Percentiles rank a stretch among this genome's conserved stretches.
Conservation (phyloP, 2,329 filamentous ascomycete genomes). For the Phaeoacremonium minimum region DNA sequence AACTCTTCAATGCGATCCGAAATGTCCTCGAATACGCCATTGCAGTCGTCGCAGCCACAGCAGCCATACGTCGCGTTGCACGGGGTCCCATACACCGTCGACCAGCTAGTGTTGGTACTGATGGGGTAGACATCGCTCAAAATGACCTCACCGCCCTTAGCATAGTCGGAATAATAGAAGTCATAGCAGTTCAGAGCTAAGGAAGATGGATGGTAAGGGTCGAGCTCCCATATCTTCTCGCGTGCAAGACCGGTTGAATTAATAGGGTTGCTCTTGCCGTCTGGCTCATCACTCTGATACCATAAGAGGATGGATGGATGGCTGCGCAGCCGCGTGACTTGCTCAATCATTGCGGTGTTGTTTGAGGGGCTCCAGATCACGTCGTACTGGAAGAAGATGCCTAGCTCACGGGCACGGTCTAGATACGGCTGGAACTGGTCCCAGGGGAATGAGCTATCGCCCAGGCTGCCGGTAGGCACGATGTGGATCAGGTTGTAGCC, state of each 20-base stretch:
- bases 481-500: constrained; percentile 16
- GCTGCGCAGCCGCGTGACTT: constrained; percentile 26
- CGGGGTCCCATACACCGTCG: constrained; percentile 34
- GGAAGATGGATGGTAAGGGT: constrained; percentile 49
- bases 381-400: constrained; percentile 14
- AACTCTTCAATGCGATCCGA: constrained; percentile 34
- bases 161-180: constrained; percentile 46
- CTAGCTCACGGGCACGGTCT: constrained; percentile 12
- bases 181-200: constrained; percentile 48
- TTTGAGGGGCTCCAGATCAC: constrained; percentile 12
- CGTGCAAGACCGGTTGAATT: constrained; percentile 38
- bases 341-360: constrained; percentile 15
- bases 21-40: constrained; percentile 37
- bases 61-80: constrained; percentile 48
- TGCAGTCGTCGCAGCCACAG: constrained; percentile 48
- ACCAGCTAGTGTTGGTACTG: constrained; percentile 39
- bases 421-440: constrained; percentile 13
- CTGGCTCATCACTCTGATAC: constrained; percentile 47
- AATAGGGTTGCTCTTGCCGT: constrained; percentile 38
- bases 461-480: constrained; percentile 11
- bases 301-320: constrained; percentile 34
- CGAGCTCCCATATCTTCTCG: constrained; percentile 34
- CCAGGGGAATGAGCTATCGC: constrained; percentile 13
- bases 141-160: constrained; percentile 44
- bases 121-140: constrained; percentile 46